phyloP scores from a whole-genome alignment of 1,284 basidiomycete genomes.

The Xerocomus amazonicus region DNA sequence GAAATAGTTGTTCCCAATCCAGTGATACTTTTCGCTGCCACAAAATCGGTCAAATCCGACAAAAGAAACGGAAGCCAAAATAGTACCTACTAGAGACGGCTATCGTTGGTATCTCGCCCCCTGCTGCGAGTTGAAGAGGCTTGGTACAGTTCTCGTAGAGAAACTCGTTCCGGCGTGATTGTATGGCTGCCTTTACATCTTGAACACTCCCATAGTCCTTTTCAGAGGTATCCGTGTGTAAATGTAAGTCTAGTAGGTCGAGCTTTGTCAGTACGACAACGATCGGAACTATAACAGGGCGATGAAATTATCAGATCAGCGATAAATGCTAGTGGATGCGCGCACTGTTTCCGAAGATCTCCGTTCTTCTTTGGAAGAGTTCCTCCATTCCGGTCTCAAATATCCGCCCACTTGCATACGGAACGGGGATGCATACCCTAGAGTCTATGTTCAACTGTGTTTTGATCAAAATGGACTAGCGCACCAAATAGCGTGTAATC shows the following conservation, averaged over 20 bases:
- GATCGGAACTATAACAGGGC: neutral
- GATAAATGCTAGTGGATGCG: neutral
- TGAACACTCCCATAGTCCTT: neutral
- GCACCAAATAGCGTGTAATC: conserved; percentile 2
- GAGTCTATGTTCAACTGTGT: neutral
- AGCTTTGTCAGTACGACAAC: conserved; percentile 1
- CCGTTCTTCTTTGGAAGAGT: neutral
- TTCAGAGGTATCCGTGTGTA: neutral
- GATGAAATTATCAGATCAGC: neutral
- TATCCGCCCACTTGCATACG: neutral
- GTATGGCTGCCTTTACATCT: neutral
- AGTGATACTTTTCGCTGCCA: neutral
- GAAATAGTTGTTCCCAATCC: neutral
- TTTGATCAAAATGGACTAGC: neutral
- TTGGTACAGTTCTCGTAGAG: neutral
- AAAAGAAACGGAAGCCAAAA: neutral
- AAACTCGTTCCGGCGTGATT: neutral
- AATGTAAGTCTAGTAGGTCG: neutral
- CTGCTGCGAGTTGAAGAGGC: neutral
- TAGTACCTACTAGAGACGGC: neutral
- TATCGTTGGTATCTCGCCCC: neutral
- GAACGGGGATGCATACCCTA: conserved; percentile 1
- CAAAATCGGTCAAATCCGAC: neutral
- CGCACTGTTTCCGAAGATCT: conserved; percentile 1
- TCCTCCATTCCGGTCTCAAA: neutral